Evolutionary conservation across 2,329 filamentous ascomycete species (phyloP).

Genomic region (Ophiostoma fasciatum): DNA sequence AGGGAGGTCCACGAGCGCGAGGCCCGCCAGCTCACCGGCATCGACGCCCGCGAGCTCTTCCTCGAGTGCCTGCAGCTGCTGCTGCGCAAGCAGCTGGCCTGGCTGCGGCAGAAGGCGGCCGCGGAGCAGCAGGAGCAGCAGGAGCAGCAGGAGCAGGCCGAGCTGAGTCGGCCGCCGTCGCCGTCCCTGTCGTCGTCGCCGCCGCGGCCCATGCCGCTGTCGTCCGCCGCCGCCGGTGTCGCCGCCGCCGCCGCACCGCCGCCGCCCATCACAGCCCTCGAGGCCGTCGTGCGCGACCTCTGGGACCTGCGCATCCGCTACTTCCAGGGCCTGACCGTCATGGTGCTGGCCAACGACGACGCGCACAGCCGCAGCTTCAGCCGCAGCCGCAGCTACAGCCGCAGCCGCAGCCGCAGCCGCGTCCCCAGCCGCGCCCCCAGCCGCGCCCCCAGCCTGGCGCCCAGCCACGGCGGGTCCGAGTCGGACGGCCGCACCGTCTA

Average conservation of each 20-base stretch:
- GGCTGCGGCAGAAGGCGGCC: slow-evolving; percentile 52
- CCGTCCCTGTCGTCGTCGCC: too few species aligned
- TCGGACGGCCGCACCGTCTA: slow-evolving; percentile 7
- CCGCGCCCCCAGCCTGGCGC: neutral
- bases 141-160: slow-evolving; percentile 15
- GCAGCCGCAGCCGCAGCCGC: slow-evolving; percentile 6
- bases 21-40: slow-evolving; percentile 44
- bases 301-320: slow-evolving; percentile 57
- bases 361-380: slow-evolving; percentile 3
- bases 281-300: slow-evolving; percentile 66
- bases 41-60: slow-evolving; percentile 60
- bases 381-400: slow-evolving; percentile 11
- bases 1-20: slow-evolving; percentile 40
- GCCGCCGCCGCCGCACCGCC: too few species aligned
- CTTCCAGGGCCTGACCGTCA: slow-evolving; percentile 39
- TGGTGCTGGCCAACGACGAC: slow-evolving; percentile 14
- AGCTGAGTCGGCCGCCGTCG: neutral
- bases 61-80: slow-evolving; percentile 75
- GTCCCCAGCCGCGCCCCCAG: neutral
- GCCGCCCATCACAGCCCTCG: slow-evolving; percentile 46
- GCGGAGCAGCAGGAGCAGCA: slow-evolving; percentile 32
- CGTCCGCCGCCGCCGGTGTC: too few species aligned
- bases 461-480: too few species aligned
- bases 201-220: neutral
- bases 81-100: slow-evolving; percentile 65